Evolutionary conservation across 2,329 filamentous ascomycete species (phyloP).

Genomic region (Ophiostoma sp.): DNA sequence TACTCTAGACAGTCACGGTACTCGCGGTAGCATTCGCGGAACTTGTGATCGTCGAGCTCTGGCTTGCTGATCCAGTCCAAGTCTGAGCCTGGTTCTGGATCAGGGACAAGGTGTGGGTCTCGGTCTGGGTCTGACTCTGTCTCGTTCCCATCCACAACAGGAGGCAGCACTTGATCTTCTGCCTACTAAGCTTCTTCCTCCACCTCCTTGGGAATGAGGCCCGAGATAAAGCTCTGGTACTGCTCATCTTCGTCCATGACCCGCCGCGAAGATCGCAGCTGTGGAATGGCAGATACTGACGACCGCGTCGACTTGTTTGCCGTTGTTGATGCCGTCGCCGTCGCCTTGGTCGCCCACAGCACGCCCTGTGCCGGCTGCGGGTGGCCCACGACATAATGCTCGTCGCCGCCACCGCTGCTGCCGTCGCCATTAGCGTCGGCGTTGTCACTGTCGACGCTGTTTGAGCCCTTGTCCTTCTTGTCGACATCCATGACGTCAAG

Average conservation of each 20-base stretch:
- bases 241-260: slow-evolving; percentile 46
- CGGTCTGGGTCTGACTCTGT: background rate
- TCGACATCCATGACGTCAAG: slow-evolving; percentile 29
- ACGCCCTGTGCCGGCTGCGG: slow-evolving; percentile 29
- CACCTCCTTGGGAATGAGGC: slow-evolving; percentile 39
- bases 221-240: slow-evolving; percentile 49
- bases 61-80: background rate
- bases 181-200: slow-evolving; percentile 26
- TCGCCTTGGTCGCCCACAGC: slow-evolving; percentile 30
- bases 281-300: slow-evolving; percentile 13
- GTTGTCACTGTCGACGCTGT: background rate
- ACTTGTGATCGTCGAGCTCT: background rate
- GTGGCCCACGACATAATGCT: slow-evolving; percentile 23
- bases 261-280: slow-evolving; percentile 30
- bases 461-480: slow-evolving; percentile 32
- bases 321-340: background rate
- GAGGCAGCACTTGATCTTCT: background rate
- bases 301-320: background rate
- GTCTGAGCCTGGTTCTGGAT: background rate
- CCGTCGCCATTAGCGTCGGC: background rate
- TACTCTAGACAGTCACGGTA: background rate
- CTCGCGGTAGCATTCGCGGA: background rate
- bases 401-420: background rate
- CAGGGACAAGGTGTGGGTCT: too few relatives aligned
- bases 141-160: background rate